phyloP scores from a whole-genome alignment of 306 rosid genomes.

The Inga laurina region DNA sequence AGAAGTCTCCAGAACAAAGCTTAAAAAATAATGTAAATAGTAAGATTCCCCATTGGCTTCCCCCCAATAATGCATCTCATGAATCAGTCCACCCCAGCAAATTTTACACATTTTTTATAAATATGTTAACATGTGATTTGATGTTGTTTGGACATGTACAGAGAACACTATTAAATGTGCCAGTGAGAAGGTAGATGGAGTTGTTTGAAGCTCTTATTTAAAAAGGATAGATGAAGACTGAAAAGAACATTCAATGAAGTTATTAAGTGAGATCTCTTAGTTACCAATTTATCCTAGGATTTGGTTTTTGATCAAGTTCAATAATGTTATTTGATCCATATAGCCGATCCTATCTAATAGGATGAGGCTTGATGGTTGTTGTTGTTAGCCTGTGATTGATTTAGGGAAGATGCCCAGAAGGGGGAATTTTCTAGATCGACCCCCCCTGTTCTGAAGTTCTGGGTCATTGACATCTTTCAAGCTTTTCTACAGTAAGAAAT shows the following conservation, averaged over 20 bases:
- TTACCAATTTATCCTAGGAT: too few species aligned
- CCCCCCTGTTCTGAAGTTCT: neutral
- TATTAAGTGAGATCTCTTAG: too few species aligned
- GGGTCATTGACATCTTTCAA: neutral
- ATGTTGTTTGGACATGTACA: too few species aligned
- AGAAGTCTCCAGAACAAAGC: constrained; percentile 20
- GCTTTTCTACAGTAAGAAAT: constrained; percentile 6
- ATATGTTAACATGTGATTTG: constrained; percentile 8
- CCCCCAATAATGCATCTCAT: constrained; percentile 22
- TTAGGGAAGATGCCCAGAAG: constrained; percentile 19
- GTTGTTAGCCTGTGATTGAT: constrained; percentile 15
- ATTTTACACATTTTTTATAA: constrained; percentile 19
- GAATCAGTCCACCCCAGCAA: constrained; percentile 16
- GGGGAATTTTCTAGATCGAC: constrained; percentile 29
- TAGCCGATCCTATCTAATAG: too few species aligned
- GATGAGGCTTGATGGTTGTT: too few species aligned
- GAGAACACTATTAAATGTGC: too few species aligned
- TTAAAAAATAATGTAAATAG: constrained; percentile 14
- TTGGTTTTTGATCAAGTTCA: too few species aligned
- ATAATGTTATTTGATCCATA: too few species aligned
- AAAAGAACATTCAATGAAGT: too few species aligned
- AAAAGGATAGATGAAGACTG: too few species aligned
- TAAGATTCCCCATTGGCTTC: constrained; percentile 24
- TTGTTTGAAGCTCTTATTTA: too few species aligned
- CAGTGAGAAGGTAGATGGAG: too few species aligned